Base-by-base conservation (phyloP, 192 early-diverging fungal genomes). In the Gonapodya prolifera region DNA sequence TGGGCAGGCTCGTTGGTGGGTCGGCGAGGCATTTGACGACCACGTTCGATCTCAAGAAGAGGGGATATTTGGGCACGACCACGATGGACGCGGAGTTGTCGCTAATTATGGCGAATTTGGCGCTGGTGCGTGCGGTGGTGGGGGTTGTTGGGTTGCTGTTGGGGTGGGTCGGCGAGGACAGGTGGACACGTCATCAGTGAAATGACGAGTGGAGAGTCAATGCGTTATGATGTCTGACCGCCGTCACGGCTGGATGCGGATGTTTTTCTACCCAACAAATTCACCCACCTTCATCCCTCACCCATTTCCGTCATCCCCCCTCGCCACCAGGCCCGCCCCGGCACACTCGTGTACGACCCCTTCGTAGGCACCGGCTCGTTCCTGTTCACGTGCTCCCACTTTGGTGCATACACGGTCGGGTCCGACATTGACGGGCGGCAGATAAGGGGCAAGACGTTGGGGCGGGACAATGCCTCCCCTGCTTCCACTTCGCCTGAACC, bases 61-160 rank as follows among this genome's bases (percentile, higher is more conserved):
- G 97, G 75, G 88, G 86, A 70, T 99, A 99, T 78, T 81, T 99
- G 70, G 97, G 97, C 33, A 99, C 92, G 34, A 99, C 97, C 0
- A 91, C 92, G 33, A 99, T 99, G 97, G 97, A 99, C 81, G 95
- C 97, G 2, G 95, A 99, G 83, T 84, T 99, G 69, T 98, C 96
- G 0, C 83, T 99, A 34, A 86, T 99, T 35, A 97, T 97, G 95
- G 94, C 95, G 0, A 99, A 99, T 78, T 91, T 94, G 82, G 97
- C 94, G 2, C 82, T 95, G 70, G 94, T 93, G 23, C 77, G 86
- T 8, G 34, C 74, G 8, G 32, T 33, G 2, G 29, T 79, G 31
- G 29, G 0, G 29, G 33, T 30, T 32, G 17, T n/a, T 2, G 30
- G 75, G 69, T 16, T 31, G 34, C 1, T 75, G 70, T 1, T 78